Conservation (phyloP, 495 filamentous ascomycete genomes). For the Annulohypoxylon maeteangense region DNA sequence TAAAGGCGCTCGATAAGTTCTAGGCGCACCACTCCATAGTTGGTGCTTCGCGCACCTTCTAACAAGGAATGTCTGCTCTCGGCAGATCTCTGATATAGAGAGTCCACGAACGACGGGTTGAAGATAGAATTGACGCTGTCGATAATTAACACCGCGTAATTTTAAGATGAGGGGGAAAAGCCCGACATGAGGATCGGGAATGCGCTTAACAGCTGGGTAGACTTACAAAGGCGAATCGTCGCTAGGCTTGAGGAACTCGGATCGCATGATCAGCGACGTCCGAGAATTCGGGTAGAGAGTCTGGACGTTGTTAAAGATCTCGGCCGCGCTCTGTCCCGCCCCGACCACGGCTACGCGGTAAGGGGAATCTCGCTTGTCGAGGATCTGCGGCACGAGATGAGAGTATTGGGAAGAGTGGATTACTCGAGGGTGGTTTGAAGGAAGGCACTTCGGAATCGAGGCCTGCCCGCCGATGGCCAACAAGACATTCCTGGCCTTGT, state of each 20-base stretch:
- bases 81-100: constrained; percentile 71
- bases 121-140: constrained; percentile 94
- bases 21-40: constrained; percentile 92
- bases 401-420: constrained; percentile 93
- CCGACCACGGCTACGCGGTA: constrained; percentile 87
- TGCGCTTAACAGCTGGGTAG: not conserved
- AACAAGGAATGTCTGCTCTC: constrained; percentile 71
- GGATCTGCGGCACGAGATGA: constrained; percentile 66
- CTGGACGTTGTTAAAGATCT: constrained; percentile 93
- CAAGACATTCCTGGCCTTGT: constrained; percentile 79
- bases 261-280: constrained; percentile 79
- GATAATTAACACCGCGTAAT: constrained; percentile 30
- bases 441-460: constrained; percentile 75
- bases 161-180: not conserved
- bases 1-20: constrained; percentile 89
- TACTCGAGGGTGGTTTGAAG: constrained; percentile 69
- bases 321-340: constrained; percentile 90
- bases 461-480: constrained; percentile 86
- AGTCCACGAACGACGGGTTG: constrained; percentile 83
- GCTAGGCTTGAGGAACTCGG: constrained; percentile 83
- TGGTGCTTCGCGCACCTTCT: constrained; percentile 76
- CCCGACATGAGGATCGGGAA: not conserved
- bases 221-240: constrained; percentile 96
- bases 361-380: constrained; percentile 64
- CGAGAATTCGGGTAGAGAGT: constrained; percentile 82